A percentile compares a stretch with the other conserved stretches of the same genome.
Conservation (phyloP, 805 yeast genomes). For the Candida khao-thaluensis region DNA sequence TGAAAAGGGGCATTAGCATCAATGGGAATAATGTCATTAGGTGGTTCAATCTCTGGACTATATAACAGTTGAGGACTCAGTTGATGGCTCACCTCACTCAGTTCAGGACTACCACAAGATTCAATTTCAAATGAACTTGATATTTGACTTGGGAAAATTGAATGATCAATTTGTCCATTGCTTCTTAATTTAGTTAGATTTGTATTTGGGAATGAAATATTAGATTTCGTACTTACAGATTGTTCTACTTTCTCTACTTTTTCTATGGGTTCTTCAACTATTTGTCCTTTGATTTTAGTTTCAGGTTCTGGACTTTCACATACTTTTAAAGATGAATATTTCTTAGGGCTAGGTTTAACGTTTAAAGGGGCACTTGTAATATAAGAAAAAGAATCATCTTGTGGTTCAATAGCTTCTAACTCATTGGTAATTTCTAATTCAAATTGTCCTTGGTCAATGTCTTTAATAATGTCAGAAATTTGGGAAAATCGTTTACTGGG, state of each 20-base stretch:
- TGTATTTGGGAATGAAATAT: not conserved
- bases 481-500: conserved; percentile 5
- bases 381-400: conserved; percentile 5
- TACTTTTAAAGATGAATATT: conserved; percentile 2
- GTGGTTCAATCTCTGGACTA: not conserved
- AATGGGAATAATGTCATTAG: not conserved
- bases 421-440: not conserved
- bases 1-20: not conserved
- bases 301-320: not conserved
- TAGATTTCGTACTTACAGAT: not conserved
- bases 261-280: not conserved
- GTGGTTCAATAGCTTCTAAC: not conserved
- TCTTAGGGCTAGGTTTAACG: conserved; percentile 1
- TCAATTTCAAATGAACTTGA: conserved; percentile 13
- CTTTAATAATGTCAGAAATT: not conserved
- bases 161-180: conserved; percentile 2
- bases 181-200: conserved; percentile 3
- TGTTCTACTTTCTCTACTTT: not conserved
- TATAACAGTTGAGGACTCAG: conserved; percentile 5
- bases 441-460: conserved; percentile 1
- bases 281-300: not conserved
- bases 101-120: conserved; percentile 2
- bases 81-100: conserved; percentile 1
- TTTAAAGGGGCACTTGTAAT: conserved; percentile 11
- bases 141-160: conserved; percentile 1